These are phyloP conservation scores for Chondrostereum purpureum DNA, from an alignment of 1,284 basidiomycete species.

Conservation along the genomic window DNA sequence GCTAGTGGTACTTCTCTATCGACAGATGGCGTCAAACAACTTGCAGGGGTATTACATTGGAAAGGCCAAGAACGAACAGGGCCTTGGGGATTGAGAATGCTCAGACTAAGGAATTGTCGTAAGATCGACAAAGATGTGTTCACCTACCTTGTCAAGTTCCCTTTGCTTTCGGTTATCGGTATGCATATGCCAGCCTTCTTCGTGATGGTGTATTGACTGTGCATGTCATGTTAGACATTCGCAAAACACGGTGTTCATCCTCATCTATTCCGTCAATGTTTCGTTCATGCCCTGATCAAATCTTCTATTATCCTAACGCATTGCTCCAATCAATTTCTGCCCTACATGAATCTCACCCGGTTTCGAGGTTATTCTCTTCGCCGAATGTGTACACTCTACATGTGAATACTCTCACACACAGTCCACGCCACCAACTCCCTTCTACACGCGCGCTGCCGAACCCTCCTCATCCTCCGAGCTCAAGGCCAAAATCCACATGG, in stretches of 20 bases:
- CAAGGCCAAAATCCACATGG: too few relatives aligned
- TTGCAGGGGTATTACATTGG: conserved; percentile 31
- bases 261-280: not conserved
- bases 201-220: too few relatives aligned
- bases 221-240: too few relatives aligned
- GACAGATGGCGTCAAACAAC: conserved; percentile 40
- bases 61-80: conserved; percentile 26
- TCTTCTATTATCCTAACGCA: not conserved
- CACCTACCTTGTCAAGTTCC: conserved; percentile 35
- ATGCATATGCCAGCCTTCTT: conserved; percentile 17
- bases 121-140: conserved; percentile 36
- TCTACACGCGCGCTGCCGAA: not conserved
- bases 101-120: conserved; percentile 42
- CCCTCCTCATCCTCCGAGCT: not conserved
- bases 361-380: not conserved
- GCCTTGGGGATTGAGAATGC: conserved; percentile 52
- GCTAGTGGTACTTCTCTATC: conserved; percentile 46
- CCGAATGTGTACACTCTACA: not conserved
- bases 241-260: not conserved
- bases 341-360: not conserved
- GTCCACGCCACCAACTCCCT: not conserved
- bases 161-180: conserved; percentile 53
- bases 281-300: not conserved
- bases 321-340: not conserved
- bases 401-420: not conserved